Conservation (phyloP, 257 asterid genomes). For the Solanum neorickii region DNA sequence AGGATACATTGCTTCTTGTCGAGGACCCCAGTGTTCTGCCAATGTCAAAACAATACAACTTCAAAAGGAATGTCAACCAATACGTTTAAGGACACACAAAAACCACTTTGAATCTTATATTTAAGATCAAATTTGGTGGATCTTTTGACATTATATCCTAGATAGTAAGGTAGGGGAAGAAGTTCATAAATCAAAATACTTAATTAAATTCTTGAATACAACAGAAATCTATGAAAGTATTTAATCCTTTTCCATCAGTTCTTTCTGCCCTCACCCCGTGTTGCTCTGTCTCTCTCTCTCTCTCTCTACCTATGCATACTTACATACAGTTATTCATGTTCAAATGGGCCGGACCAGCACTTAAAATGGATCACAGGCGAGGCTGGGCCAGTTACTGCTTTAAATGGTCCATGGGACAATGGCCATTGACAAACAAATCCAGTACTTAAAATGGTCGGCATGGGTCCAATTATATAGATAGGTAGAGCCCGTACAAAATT, state of each 20-base stretch:
- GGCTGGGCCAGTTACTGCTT: background rate
- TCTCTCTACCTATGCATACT: background rate
- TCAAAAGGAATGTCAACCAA: background rate
- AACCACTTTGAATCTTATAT: background rate
- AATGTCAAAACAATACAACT: background rate
- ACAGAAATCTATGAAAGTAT: background rate
- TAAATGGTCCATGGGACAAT: background rate
- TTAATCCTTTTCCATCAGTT: background rate
- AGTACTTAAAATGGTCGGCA: background rate
- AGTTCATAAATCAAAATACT: background rate
- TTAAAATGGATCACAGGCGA: background rate
- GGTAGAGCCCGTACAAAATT: background rate
- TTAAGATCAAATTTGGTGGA: background rate
- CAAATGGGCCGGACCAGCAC: background rate
- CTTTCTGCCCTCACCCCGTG: background rate
- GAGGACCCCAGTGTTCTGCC: slow-evolving; percentile 59
- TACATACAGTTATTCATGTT: background rate
- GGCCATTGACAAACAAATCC: background rate
- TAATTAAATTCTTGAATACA: background rate
- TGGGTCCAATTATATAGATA: background rate
- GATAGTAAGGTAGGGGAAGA: background rate
- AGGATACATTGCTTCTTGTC: slow-evolving; percentile 75
- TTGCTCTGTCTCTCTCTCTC: background rate
- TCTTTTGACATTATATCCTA: background rate
- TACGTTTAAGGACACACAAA: background rate